Evolutionary conservation across 2,329 filamentous ascomycete genomes (phyloP), one percentile per base, ranked within the genome.

Genomic region (Neoascochyta sp.): DNA sequence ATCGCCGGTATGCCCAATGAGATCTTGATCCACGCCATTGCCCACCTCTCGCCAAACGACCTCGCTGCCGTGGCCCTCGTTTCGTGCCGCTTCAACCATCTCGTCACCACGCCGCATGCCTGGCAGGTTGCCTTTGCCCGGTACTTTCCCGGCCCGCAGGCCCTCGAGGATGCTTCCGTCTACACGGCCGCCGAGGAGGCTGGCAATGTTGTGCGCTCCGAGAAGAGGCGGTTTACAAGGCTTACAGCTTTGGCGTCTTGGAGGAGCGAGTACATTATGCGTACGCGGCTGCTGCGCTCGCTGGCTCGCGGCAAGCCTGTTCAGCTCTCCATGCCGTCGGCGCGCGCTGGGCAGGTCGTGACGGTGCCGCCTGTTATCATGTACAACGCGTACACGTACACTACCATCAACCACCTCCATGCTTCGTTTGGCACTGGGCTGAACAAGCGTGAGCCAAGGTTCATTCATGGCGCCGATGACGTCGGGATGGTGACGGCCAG

Each of bases 81-180:
- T 16, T 95, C 86, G 18, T 86, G 81, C 52, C 83, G 86, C 32
- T 93, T 96, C 57, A 86, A 94, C 62, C 74, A 75, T 29, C 71
- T 96, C 22, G 83, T 96, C 33, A 95, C 87, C 4, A 90, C 86
- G 2, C 86, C 89, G 10, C 87, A 95, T 65, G 88, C 88, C 6
- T 96, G 90, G 90, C 80, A 87, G 42, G 85, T 88, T 57, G 90
- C 89, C 5, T 96, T 96, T 57, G 76, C 86, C 47, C 86, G 89
- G 41, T 90, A 81, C 65, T 98, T 96, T 50, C 86, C 86, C 0
- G 88, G 85, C 1, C 78, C 83, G 14, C 76, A 82, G 52, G 72
- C 73, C 5, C 54, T 80, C 25, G 59, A 63, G 36, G 51, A 60
- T 41, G 41, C 47, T 4, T 39, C 55, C 22, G 55, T 65, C 33